phyloP scores from a whole-genome alignment of 257 asterid genomes.

The Schizonepeta tenuifolia region DNA sequence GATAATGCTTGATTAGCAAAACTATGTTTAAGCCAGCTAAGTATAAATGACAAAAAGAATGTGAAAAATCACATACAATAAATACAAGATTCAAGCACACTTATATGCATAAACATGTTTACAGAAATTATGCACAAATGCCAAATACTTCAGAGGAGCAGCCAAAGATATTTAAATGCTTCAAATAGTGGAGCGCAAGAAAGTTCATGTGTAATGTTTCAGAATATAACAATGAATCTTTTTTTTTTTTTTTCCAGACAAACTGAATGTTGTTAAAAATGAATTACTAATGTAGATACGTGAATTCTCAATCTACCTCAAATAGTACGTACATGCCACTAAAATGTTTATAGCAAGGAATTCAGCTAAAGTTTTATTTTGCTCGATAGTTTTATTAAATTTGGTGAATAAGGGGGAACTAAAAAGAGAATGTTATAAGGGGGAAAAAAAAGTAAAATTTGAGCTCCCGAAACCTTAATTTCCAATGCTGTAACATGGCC shows the following conservation, averaged over 20 bases:
- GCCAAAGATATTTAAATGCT: conserved; percentile 23
- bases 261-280: neutral
- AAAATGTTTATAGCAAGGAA: conserved; percentile 22
- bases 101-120: neutral
- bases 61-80: neutral
- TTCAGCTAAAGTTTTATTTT: conserved; percentile 22
- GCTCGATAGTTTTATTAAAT: neutral
- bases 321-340: conserved; percentile 15
- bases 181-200: conserved; percentile 16
- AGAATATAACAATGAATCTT: neutral
- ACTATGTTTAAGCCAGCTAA: neutral
- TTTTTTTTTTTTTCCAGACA: neutral
- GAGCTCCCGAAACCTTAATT: conserved; percentile 52
- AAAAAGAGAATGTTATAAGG: neutral
- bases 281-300: conserved; percentile 8
- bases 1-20: neutral
- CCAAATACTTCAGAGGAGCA: conserved; percentile 17
- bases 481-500: conserved; percentile 80
- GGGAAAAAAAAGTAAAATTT: conserved; percentile 22
- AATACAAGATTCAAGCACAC: conserved; percentile 12
- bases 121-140: neutral
- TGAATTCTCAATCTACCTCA: conserved; percentile 24
- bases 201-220: conserved; percentile 17
- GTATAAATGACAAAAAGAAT: conserved; percentile 3
- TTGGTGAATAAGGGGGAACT: conserved; percentile 18